Conservation (phyloP, 768 basidiomycete species). For the Rhodotorula kratochvilovae region DNA sequence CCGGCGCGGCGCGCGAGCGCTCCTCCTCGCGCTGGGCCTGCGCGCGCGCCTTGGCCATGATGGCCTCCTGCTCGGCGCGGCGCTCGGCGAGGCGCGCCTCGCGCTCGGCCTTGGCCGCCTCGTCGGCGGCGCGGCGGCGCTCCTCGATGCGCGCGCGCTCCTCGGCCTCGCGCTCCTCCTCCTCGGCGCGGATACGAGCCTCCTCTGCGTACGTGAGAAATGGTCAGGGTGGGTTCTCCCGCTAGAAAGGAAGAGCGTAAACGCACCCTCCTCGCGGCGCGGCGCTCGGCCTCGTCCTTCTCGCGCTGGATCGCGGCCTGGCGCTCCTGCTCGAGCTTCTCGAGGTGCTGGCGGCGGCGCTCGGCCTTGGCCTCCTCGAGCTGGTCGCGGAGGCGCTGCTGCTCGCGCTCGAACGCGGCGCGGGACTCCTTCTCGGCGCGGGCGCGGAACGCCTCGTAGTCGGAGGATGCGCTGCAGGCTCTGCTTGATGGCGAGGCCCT, state of each 20-base stretch:
- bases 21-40: constrained; percentile 38
- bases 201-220: constrained; percentile 12
- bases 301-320: constrained; percentile 43
- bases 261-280: constrained; percentile 39
- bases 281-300: constrained; percentile 44
- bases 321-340: constrained; percentile 39
- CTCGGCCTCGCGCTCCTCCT: constrained; percentile 36
- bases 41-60: constrained; percentile 4
- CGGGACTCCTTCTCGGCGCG: constrained; percentile 57
- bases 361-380: constrained; percentile 42
- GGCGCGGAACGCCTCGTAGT: constrained; percentile 59
- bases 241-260: neutral
- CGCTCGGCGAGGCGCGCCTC: constrained; percentile 36
- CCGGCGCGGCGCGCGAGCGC: constrained; percentile 28
- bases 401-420: constrained; percentile 60
- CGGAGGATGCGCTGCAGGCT: constrained; percentile 69
- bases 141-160: constrained; percentile 43
- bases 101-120: constrained; percentile 14
- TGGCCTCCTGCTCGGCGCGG: constrained; percentile 37
- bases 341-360: constrained; percentile 44
- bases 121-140: constrained; percentile 48
- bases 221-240: neutral
- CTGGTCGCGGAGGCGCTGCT: constrained; percentile 48
- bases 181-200: constrained; percentile 51
- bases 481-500: constrained; percentile 68